These are phyloP conservation scores for Penicillium griseofulvum DNA, from an alignment of 2,329 filamentous ascomycete species.

Conservation along the genomic window DNA sequence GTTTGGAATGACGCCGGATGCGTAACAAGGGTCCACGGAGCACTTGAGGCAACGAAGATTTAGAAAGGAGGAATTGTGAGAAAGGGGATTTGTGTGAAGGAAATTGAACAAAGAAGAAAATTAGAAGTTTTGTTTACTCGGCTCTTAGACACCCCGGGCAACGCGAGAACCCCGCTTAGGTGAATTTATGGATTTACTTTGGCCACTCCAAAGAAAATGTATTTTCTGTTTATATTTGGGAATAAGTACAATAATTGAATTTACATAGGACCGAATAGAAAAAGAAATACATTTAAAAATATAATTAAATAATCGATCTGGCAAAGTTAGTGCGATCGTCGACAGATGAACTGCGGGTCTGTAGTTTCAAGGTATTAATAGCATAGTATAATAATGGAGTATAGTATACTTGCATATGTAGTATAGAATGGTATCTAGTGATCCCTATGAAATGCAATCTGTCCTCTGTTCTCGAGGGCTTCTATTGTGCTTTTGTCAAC, in stretches of 20 bases:
- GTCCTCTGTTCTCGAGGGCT: background rate
- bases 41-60: background rate
- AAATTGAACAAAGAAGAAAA: background rate
- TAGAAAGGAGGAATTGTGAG: background rate
- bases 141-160: constrained; percentile 6
- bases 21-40: background rate
- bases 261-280: background rate
- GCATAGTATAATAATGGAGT: background rate
- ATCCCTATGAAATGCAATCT: background rate
- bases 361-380: constrained; percentile 1
- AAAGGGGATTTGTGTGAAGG: background rate
- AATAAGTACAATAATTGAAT: background rate
- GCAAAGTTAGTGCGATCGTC: background rate
- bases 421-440: background rate
- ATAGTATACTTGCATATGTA: background rate
- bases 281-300: background rate
- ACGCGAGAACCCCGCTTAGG: constrained; percentile 6
- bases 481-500: constrained; percentile 20
- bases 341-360: constrained; percentile 7
- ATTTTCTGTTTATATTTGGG: background rate
- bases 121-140: constrained; percentile 7
- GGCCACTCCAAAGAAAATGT: background rate
- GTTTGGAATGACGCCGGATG: constrained; percentile 10
- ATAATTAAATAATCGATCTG: background rate
- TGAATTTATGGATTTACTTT: background rate